Conservation (phyloP, 768 basidiomycete genomes). For the Myochromella boudieri region DNA sequence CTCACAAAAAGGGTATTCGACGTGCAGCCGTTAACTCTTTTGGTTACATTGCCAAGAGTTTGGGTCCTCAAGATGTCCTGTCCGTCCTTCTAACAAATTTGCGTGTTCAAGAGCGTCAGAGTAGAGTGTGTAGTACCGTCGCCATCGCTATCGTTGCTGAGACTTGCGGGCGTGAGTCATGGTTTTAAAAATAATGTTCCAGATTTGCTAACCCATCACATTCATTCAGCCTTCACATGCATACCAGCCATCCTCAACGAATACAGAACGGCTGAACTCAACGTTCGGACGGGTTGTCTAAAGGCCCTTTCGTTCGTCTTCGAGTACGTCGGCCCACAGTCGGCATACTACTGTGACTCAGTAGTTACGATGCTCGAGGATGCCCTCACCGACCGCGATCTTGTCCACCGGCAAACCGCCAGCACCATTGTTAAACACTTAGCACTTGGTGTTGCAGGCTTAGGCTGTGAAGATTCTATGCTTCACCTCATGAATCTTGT, state of each 20-base stretch:
- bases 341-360: conserved; percentile 94
- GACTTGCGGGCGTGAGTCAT: conserved; percentile 74
- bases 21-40: conserved; percentile 99
- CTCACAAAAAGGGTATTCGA: conserved; percentile 98
- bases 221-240: conserved; percentile 81
- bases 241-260: conserved; percentile 99
- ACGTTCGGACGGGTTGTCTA: conserved; percentile 97
- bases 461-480: conserved; percentile 98
- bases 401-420: conserved; percentile 97
- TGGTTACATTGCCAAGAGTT: conserved; percentile 98
- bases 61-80: conserved; percentile 97
- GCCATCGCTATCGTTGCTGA: conserved; percentile 96
- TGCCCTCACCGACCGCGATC: conserved; percentile 95
- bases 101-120: conserved; percentile 98
- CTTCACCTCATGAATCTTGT: conserved; percentile 97
- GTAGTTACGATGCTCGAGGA: conserved; percentile 99
- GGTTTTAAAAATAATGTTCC: neutral
- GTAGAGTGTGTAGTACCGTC: conserved; percentile 97
- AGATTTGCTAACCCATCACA: conserved; percentile 8
- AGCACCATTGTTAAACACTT: conserved; percentile 98
- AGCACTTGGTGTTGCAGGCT: conserved; percentile 93
- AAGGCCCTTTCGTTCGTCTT: conserved; percentile 99
- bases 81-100: conserved; percentile 94
- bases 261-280: conserved; percentile 96
- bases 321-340: conserved; percentile 97